phyloP scores from a whole-genome alignment of 2,329 filamentous ascomycete genomes.

The Arthrobotrys conoides region DNA sequence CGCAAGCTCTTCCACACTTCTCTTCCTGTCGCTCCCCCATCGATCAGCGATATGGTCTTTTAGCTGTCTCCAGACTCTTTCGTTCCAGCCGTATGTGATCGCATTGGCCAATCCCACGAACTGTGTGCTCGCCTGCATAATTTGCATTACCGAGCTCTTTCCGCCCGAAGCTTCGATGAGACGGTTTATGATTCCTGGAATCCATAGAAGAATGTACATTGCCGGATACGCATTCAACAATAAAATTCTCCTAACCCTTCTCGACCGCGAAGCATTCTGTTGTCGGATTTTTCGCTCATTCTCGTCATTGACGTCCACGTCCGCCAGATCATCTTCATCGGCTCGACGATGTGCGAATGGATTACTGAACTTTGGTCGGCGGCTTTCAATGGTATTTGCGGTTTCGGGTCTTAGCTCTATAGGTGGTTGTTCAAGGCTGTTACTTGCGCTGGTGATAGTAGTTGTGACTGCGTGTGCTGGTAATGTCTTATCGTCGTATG shows the following conservation, averaged over 20 bases:
- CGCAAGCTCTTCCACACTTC: slow-evolving; percentile 25
- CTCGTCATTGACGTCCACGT: slow-evolving; percentile 19
- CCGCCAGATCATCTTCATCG: slow-evolving; percentile 36
- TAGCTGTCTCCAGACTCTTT: slow-evolving; percentile 63
- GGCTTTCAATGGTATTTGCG: slow-evolving; percentile 36
- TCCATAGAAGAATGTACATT: slow-evolving; percentile 67
- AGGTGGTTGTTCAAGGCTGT: background rate
- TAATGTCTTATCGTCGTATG: slow-evolving; percentile 22
- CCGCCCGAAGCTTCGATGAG: slow-evolving; percentile 65
- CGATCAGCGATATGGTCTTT: slow-evolving; percentile 36
- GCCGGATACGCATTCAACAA: slow-evolving; percentile 67
- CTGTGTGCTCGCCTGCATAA: slow-evolving; percentile 67
- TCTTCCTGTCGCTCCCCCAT: slow-evolving; percentile 34
- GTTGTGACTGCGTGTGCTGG: slow-evolving; percentile 41
- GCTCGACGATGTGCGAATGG: slow-evolving; percentile 50
- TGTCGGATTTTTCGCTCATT: slow-evolving; percentile 35
- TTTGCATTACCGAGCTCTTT: slow-evolving; percentile 62
- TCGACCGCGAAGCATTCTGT: slow-evolving; percentile 45
- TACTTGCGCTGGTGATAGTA: slow-evolving; percentile 15
- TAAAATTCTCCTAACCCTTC: slow-evolving; percentile 65
- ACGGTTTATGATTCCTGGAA: slow-evolving; percentile 67
- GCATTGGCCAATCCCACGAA: slow-evolving; percentile 67
- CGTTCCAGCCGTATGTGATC: slow-evolving; percentile 67
- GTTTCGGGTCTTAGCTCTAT: slow-evolving; percentile 23
- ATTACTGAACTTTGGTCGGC: slow-evolving; percentile 44